Percentiles rank a stretch among this genome's conserved stretches.
Evolutionary conservation across 2,329 filamentous ascomycete genomes (phyloP).

Genomic region (Pseudopyricularia cyperi): DNA sequence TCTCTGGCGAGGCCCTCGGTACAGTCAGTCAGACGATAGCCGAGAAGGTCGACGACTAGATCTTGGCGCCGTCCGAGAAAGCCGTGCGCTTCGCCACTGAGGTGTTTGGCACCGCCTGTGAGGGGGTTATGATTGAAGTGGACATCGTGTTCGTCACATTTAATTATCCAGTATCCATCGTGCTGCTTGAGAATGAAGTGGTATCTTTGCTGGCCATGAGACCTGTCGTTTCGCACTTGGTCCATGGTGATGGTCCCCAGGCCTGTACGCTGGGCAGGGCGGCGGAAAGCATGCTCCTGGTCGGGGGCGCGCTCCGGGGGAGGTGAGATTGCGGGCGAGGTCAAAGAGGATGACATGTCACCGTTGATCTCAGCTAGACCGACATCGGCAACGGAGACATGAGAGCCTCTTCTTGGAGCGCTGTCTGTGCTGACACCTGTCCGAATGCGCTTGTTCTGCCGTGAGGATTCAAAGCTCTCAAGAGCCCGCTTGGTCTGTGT

Average conservation of each 20-base stretch:
- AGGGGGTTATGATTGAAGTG: conserved; percentile 22
- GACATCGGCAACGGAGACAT: too few relatives aligned
- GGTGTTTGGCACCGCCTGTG: conserved; percentile 25
- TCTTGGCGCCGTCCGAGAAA: conserved; percentile 14
- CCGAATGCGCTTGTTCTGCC: neutral
- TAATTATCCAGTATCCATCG: conserved; percentile 21
- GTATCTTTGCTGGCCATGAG: conserved; percentile 13
- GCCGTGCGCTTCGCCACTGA: conserved; percentile 16
- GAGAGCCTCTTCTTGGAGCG: too few relatives aligned
- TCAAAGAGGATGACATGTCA: too few relatives aligned
- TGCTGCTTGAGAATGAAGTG: conserved; percentile 20
- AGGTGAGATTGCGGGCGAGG: too few relatives aligned
- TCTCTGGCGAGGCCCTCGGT: conserved; percentile 11
- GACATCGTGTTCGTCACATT: conserved; percentile 23
- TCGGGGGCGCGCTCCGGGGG: too few relatives aligned
- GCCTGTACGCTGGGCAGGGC: too few relatives aligned
- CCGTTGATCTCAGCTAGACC: too few relatives aligned
- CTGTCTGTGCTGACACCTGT: too few relatives aligned
- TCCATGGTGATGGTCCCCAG: conserved; percentile 18
- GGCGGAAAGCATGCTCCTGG: too few relatives aligned
- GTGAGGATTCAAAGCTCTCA: neutral
- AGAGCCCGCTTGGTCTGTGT: neutral
- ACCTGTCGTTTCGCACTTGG: conserved; percentile 20
- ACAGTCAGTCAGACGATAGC: conserved; percentile 21
- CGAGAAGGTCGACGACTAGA: conserved; percentile 18